A percentile compares a stretch with the other conserved stretches of the same genome.
Conservation (phyloP, 306 rosid genomes). For the Fagus sylvatica region DNA sequence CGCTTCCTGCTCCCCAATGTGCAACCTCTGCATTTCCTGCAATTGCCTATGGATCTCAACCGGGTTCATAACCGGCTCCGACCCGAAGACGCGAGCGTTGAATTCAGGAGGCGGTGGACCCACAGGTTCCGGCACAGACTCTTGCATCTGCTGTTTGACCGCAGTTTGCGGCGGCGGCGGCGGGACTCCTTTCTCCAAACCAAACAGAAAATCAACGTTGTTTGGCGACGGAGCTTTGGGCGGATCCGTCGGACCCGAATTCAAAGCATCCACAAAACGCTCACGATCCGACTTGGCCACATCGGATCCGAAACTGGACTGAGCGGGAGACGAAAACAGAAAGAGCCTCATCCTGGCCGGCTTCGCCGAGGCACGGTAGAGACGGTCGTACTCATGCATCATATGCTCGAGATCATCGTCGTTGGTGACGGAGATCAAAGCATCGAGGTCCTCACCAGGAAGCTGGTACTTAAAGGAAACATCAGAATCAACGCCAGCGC, state of each 20-base stretch:
- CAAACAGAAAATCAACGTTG: constrained; percentile 66
- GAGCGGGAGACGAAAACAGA: constrained; percentile 38
- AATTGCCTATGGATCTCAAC: constrained; percentile 69
- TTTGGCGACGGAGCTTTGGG: constrained; percentile 37
- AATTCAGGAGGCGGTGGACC: constrained; percentile 42
- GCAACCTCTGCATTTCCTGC: constrained; percentile 63
- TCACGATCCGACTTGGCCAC: constrained; percentile 46
- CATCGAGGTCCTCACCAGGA: constrained; percentile 95
- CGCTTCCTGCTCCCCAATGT: constrained; percentile 61
- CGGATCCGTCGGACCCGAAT: constrained; percentile 45
- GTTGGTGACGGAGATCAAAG: constrained; percentile 83
- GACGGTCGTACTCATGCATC: constrained; percentile 98
- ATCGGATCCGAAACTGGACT: constrained; percentile 41
- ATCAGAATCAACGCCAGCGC: constrained; percentile 37
- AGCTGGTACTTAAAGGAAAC: constrained; percentile 91
- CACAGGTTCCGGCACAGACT: constrained; percentile 49
- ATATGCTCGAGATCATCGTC: constrained; percentile 94
- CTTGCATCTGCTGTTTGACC: constrained; percentile 30
- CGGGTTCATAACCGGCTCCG: constrained; percentile 47
- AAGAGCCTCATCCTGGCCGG: constrained; percentile 85
- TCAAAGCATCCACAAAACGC: constrained; percentile 56
- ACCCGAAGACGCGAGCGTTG: constrained; percentile 31
- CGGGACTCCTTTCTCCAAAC: constrained; percentile 49
- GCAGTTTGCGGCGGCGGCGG: constrained; percentile 28
- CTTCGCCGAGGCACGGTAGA: constrained; percentile 60